Evolutionary conservation across 2,329 filamentous ascomycete species (phyloP).

Genomic region (Phialocephala sp.): DNA sequence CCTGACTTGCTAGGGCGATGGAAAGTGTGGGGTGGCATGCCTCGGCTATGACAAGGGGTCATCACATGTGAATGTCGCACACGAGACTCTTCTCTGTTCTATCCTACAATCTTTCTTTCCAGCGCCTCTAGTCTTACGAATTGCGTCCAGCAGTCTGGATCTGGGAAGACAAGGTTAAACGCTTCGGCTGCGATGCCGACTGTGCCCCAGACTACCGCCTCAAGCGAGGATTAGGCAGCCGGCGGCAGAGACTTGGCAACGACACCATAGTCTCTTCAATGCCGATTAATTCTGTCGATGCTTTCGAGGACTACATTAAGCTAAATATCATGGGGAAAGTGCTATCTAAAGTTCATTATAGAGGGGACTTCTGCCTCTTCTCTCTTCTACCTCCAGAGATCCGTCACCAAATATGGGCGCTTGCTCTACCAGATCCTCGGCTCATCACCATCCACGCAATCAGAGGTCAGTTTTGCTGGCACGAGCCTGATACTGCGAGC

Average conservation of each 20-base stretch:
- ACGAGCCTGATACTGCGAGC: neutral
- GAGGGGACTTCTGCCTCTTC: neutral
- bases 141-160: neutral
- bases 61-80: neutral
- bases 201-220: neutral
- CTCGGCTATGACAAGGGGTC: neutral
- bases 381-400: neutral
- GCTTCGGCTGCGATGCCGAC: neutral
- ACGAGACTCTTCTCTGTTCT: neutral
- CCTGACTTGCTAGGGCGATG: neutral
- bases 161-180: neutral
- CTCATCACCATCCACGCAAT: neutral
- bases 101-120: neutral
- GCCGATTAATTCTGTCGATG: neutral
- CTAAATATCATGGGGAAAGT: neutral
- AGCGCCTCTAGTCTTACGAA: neutral
- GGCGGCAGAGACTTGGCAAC: neutral
- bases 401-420: neutral
- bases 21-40: neutral
- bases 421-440: neutral
- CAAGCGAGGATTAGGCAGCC: slow-evolving; percentile 1
- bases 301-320: neutral
- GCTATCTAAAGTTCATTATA: neutral
- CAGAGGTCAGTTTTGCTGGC: neutral
- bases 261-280: neutral